Evolutionary conservation across 2,329 filamentous ascomycete genomes (phyloP).

Genomic region (Scytalidium sp.): DNA sequence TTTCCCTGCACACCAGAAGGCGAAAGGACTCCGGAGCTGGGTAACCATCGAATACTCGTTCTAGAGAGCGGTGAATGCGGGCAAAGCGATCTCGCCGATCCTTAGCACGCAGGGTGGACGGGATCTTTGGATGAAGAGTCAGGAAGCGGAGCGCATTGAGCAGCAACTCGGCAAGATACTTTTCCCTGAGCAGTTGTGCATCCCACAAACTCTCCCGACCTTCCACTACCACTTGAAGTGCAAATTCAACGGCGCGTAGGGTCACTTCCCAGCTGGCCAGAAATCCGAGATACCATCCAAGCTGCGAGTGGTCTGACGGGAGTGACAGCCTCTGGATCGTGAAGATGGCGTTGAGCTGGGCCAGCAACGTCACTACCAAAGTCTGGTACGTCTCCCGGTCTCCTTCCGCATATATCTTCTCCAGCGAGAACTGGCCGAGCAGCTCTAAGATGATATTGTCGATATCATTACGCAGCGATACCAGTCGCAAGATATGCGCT

Average conservation of each 20-base stretch:
- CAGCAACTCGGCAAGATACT: constrained; percentile 35
- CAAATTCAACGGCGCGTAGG: constrained; percentile 34
- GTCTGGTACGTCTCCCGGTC: constrained; percentile 33
- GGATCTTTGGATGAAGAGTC: constrained; percentile 34
- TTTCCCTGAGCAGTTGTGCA: constrained; percentile 27
- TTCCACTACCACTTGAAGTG: constrained; percentile 33
- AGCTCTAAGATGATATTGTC: constrained; percentile 39
- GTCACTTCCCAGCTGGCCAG: constrained; percentile 39
- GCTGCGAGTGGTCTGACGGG: constrained; percentile 31
- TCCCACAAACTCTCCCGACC: constrained; percentile 31
- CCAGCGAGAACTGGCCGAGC: constrained; percentile 39
- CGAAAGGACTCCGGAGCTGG: constrained; percentile 35
- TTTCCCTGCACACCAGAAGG: constrained; percentile 34
- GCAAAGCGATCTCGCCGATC: constrained; percentile 36
- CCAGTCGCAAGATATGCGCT: constrained; percentile 31
- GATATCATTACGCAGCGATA: constrained; percentile 36
- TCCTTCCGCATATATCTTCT: constrained; percentile 35
- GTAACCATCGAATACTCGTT: constrained; percentile 37
- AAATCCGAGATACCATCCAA: constrained; percentile 35
- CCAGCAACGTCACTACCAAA: constrained; percentile 32
- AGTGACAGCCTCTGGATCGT: constrained; percentile 37
- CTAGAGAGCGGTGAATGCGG: constrained; percentile 34
- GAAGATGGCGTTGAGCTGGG: constrained; percentile 37
- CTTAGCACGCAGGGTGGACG: constrained; percentile 28
- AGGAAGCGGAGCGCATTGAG: constrained; percentile 35